These are phyloP conservation scores for Mycena sp. DNA, from an alignment of 1,284 basidiomycete species.

Conservation along the genomic window DNA sequence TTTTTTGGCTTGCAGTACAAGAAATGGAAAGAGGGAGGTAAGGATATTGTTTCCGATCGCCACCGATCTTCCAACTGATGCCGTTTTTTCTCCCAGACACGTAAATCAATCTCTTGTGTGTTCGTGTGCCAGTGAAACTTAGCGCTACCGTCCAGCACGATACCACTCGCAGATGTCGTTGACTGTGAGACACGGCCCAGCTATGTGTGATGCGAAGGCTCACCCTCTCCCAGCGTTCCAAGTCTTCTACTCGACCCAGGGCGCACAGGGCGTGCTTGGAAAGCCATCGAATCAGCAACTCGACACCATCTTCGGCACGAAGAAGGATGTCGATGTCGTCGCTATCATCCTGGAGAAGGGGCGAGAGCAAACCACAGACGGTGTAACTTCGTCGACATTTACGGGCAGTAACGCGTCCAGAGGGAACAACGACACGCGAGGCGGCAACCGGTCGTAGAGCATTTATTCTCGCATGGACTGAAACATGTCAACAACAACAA, in stretches of 20 bases:
- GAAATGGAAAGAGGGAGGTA: slow-evolving; percentile 84
- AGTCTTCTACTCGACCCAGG: slow-evolving; percentile 68
- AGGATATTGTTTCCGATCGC: slow-evolving; percentile 37
- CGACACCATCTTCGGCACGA: slow-evolving; percentile 72
- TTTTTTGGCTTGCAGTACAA: slow-evolving; percentile 59
- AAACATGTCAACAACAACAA: not conserved
- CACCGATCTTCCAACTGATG: slow-evolving; percentile 37
- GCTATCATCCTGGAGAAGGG: slow-evolving; percentile 68
- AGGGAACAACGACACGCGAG: slow-evolving; percentile 47
- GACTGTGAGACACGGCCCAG: slow-evolving; percentile 67
- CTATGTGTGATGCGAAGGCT: slow-evolving; percentile 14
- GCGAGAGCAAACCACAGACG: slow-evolving; percentile 60
- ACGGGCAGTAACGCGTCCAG: slow-evolving; percentile 14
- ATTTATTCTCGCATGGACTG: not conserved
- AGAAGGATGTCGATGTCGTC: slow-evolving; percentile 72
- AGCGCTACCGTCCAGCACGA: slow-evolving; percentile 54
- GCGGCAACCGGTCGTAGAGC: slow-evolving; percentile 25
- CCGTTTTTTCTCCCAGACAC: slow-evolving; percentile 57
- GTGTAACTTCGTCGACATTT: slow-evolving; percentile 39
- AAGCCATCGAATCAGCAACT: slow-evolving; percentile 81
- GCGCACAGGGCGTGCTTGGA: slow-evolving; percentile 75
- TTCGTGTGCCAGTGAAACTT: slow-evolving; percentile 21
- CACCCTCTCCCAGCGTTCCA: slow-evolving; percentile 53
- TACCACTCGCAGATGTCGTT: slow-evolving; percentile 75
- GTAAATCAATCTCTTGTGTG: slow-evolving; percentile 55